Evolutionary conservation across 192 early-diverging fungal species (phyloP).

Genomic region (Coemansia sp.): DNA sequence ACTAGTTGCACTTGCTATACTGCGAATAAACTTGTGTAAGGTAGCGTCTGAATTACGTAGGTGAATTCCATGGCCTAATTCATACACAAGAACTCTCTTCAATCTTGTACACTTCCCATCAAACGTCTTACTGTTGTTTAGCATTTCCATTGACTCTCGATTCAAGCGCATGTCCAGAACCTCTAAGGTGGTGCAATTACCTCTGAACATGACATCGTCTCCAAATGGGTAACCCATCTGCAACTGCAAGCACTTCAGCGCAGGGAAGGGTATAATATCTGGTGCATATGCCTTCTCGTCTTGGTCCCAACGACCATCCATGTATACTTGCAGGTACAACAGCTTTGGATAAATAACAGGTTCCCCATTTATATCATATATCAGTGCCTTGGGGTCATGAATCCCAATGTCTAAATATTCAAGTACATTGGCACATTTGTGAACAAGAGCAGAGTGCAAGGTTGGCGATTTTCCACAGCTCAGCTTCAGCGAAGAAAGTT

Average conservation of each 20-base stretch:
- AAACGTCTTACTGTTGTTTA: neutral
- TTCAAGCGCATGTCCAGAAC: neutral
- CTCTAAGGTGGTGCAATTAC: slow-evolving; percentile 6
- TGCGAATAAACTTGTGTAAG: neutral
- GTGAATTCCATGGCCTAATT: neutral
- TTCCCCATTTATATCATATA: neutral
- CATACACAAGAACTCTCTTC: neutral
- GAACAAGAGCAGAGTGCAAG: neutral
- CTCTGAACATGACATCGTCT: slow-evolving; percentile 10
- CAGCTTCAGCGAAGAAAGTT: neutral
- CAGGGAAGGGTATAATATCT: slow-evolving; percentile 2
- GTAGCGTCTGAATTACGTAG: neutral
- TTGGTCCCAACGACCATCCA: neutral
- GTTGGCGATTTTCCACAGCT: neutral
- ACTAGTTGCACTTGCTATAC: neutral
- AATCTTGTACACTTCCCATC: neutral
- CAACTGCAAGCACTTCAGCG: neutral
- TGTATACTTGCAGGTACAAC: neutral
- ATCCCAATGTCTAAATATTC: neutral
- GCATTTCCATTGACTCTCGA: neutral
- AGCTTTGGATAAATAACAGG: slow-evolving; percentile 5
- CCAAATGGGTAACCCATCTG: neutral
- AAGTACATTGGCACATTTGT: neutral
- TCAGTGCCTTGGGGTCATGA: neutral
- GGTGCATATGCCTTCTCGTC: neutral